These are phyloP conservation scores for Penicillium sp. DNA, from an alignment of 2,329 filamentous ascomycete species.

Conservation along the genomic window DNA sequence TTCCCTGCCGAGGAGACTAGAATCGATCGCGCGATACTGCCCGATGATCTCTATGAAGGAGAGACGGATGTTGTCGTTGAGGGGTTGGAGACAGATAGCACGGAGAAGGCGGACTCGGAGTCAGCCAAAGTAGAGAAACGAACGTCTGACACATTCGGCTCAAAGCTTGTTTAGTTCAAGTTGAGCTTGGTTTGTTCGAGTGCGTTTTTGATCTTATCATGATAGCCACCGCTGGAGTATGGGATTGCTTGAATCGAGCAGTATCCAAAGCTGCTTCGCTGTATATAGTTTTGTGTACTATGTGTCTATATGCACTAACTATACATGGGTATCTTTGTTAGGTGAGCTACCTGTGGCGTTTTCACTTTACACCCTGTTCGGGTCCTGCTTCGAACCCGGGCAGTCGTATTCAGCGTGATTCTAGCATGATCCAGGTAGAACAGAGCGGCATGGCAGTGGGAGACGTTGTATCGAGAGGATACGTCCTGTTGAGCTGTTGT, in stretches of 20 bases:
- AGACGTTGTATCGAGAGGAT: background rate
- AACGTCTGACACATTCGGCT: background rate
- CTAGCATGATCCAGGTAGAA: too few relatives aligned
- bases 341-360: background rate
- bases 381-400: background rate
- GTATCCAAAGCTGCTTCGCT: background rate
- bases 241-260: too few relatives aligned
- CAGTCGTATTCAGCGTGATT: background rate
- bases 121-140: background rate
- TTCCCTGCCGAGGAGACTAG: constrained; percentile 58
- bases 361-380: background rate
- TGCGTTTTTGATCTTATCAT: too few relatives aligned
- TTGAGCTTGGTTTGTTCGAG: background rate
- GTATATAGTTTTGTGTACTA: background rate
- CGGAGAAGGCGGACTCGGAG: constrained; percentile 15
- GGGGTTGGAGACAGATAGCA: constrained; percentile 20
- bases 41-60: constrained; percentile 43
- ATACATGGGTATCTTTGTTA: constrained; percentile 1
- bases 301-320: background rate
- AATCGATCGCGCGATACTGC: constrained; percentile 43
- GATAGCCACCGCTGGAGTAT: too few relatives aligned
- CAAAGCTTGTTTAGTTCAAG: background rate
- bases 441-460: background rate
- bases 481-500: background rate
- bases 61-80: constrained; percentile 20